Conservation (phyloP, 75 land plant genomes). For the Pinus taeda region DNA sequence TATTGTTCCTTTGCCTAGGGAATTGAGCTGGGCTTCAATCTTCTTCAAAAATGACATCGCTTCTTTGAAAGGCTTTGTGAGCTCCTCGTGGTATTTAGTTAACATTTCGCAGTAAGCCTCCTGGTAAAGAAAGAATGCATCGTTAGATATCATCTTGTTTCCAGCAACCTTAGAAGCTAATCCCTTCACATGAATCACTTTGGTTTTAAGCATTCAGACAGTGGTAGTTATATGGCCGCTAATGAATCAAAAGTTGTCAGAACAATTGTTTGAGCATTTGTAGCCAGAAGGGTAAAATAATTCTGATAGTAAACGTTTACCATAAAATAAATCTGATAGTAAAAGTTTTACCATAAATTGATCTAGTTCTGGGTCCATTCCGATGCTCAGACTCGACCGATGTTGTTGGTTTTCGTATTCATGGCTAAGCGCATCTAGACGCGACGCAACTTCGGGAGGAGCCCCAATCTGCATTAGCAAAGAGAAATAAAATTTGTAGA, state of each 20-base stretch:
- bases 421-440: constrained; percentile 49
- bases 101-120: constrained; percentile 81
- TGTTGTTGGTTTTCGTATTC: constrained; percentile 21
- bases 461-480: constrained; percentile 49
- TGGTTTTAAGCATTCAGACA: not conserved
- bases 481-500: too few species aligned
- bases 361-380: constrained; percentile 84
- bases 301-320: constrained; percentile 11
- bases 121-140: constrained; percentile 13
- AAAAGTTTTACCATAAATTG: constrained; percentile 68
- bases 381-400: constrained; percentile 17
- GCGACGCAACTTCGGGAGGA: constrained; percentile 66
- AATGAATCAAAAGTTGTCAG: not conserved
- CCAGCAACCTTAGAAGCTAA: not conserved
- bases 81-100: constrained; percentile 70
- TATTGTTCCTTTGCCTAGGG: constrained; percentile 27
- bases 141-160: not conserved
- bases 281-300: not conserved
- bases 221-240: not conserved
- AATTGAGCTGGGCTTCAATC: constrained; percentile 62
- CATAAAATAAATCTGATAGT: constrained; percentile 13
- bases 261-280: not conserved
- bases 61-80: constrained; percentile 83
- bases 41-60: constrained; percentile 74
- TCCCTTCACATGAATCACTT: not conserved